These are phyloP conservation scores for Agaricus blazei DNA, from an alignment of 768 basidiomycete species.

Conservation along the genomic window DNA sequence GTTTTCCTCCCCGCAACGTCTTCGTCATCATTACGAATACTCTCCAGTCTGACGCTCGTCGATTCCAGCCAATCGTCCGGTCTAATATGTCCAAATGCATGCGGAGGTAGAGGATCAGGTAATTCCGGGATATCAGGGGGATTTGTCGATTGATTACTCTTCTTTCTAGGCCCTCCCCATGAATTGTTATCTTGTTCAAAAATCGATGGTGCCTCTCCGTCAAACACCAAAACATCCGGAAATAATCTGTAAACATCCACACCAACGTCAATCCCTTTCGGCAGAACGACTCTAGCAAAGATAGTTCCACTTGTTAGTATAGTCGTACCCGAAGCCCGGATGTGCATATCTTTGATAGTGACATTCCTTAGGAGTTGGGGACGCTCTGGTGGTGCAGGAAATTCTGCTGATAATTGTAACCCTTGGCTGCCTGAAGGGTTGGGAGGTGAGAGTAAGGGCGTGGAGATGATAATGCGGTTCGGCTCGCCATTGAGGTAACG, in stretches of 20 bases:
- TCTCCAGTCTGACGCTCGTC: conserved; percentile 32
- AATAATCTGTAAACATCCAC: conserved; percentile 59
- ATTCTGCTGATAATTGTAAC: conserved; percentile 41
- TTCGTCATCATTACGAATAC: conserved; percentile 18
- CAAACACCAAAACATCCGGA: conserved; percentile 75
- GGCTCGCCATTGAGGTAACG: conserved; percentile 54
- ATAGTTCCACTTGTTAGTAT: conserved; percentile 72
- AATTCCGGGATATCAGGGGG: conserved; percentile 44
- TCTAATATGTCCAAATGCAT: conserved; percentile 71
- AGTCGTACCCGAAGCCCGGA: conserved; percentile 40
- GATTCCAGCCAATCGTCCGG: conserved; percentile 65
- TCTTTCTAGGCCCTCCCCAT: background rate
- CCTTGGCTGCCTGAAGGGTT: conserved; percentile 29
- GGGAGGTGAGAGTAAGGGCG: conserved; percentile 29
- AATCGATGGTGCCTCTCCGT: conserved; percentile 51
- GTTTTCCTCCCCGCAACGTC: conserved; percentile 30
- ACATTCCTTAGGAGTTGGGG: conserved; percentile 68
- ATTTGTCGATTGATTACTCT: conserved; percentile 5
- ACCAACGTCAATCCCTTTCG: conserved; percentile 61
- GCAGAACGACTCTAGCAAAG: conserved; percentile 60
- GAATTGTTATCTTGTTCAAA: background rate
- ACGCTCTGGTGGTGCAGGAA: conserved; percentile 61
- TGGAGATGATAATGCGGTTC: conserved; percentile 55
- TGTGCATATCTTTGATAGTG: conserved; percentile 71
- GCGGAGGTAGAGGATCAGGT: conserved; percentile 62